Evolutionary conservation across 2,329 filamentous ascomycete genomes (phyloP).

Genomic region (Venturia oleaginea): DNA sequence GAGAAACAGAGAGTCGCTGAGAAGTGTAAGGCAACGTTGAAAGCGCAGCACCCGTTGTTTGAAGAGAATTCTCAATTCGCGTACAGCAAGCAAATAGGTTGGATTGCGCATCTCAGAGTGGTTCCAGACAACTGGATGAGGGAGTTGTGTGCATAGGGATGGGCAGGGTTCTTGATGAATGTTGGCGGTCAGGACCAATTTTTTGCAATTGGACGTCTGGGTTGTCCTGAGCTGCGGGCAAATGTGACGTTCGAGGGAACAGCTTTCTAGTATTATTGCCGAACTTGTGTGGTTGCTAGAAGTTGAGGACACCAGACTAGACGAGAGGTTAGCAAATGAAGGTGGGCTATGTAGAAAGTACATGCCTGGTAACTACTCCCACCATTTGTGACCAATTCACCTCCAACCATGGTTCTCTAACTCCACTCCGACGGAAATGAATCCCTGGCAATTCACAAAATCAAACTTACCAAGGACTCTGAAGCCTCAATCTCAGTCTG

Average conservation of each 20-base stretch:
- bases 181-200: neutral
- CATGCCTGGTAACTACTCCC: too few relatives aligned
- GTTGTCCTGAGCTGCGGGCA: neutral
- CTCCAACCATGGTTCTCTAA: neutral
- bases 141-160: neutral
- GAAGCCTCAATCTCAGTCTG: neutral
- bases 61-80: neutral
- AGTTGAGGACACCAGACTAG: neutral
- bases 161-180: neutral
- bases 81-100: neutral
- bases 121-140: neutral
- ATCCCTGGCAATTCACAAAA: neutral
- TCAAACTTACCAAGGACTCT: neutral
- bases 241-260: neutral
- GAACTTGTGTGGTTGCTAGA: neutral
- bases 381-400: neutral
- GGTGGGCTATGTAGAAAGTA: neutral
- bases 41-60: neutral
- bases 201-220: neutral
- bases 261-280: neutral
- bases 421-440: neutral
- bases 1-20: neutral
- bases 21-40: neutral
- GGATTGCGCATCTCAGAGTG: neutral
- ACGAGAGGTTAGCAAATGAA: neutral